Conservation (phyloP, 2,329 filamentous ascomycete genomes). For the Colletotrichum musicola region DNA sequence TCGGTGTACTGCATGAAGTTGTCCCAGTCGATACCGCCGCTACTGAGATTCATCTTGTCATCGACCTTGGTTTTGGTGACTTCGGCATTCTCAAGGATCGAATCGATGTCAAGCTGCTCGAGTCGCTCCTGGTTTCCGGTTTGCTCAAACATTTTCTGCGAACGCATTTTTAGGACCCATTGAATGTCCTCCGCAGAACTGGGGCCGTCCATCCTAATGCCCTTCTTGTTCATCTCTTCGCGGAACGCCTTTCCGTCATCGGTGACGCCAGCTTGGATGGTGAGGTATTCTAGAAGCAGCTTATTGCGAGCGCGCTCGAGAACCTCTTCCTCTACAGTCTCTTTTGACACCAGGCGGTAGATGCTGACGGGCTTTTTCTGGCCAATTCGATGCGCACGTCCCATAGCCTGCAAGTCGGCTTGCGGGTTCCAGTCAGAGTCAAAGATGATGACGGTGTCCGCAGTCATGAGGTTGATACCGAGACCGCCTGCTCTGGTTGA, state of each 20-base stretch:
- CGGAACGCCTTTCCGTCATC: slow-evolving; percentile 88
- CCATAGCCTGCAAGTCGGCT: slow-evolving; percentile 98
- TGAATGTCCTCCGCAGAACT: slow-evolving; percentile 96
- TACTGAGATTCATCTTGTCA: slow-evolving; percentile 90
- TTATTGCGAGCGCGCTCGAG: slow-evolving; percentile 97
- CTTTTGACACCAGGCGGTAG: slow-evolving; percentile 95
- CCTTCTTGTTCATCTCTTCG: slow-evolving; percentile 83
- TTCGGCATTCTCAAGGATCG: slow-evolving; percentile 95
- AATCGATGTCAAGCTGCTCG: slow-evolving; percentile 97
- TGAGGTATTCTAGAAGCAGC: slow-evolving; percentile 95
- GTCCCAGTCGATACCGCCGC: slow-evolving; percentile 86
- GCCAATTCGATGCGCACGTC: slow-evolving; percentile 95
- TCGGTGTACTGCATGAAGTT: slow-evolving; percentile 99
- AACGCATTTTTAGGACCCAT: slow-evolving; percentile 94
- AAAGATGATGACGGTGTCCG: slow-evolving; percentile 97
- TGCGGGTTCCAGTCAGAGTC: slow-evolving; percentile 99
- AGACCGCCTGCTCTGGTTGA: slow-evolving; percentile 96
- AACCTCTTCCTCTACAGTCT: slow-evolving; percentile 98
- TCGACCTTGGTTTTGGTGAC: slow-evolving; percentile 96
- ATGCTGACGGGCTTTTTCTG: slow-evolving; percentile 97
- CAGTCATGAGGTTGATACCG: slow-evolving; percentile 99
- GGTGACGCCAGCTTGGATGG: slow-evolving; percentile 95
- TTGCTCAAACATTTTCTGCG: slow-evolving; percentile 99
- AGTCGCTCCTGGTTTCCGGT: slow-evolving; percentile 96
- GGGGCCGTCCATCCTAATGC: slow-evolving; percentile 80